These are phyloP conservation scores for Pyrenula aspistea DNA, from an alignment of 495 filamentous ascomycete genomes.

Conservation along the genomic window DNA sequence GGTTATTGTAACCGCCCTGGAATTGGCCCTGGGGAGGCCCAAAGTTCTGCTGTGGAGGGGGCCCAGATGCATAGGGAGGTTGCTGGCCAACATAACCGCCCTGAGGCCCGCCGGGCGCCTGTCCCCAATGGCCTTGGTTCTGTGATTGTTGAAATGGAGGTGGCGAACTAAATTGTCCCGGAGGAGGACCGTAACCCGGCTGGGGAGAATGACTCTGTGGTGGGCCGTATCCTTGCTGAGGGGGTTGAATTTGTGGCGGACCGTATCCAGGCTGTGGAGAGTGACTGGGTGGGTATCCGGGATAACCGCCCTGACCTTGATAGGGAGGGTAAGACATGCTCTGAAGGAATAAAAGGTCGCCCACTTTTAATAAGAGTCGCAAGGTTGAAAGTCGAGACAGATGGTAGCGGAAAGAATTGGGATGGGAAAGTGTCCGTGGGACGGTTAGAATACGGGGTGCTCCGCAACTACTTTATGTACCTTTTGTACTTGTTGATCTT, in stretches of 20 bases:
- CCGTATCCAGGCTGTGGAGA: not conserved
- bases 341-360: not conserved
- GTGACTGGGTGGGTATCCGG: not conserved
- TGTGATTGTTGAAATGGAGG: conserved; percentile 4
- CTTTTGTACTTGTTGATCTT: too few relatives aligned
- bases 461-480: too few relatives aligned
- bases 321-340: not conserved
- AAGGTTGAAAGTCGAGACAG: too few relatives aligned
- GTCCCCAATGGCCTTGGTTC: conserved; percentile 10
- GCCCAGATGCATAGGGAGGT: conserved; percentile 18
- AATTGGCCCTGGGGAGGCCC: conserved; percentile 11
- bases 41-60: conserved; percentile 23
- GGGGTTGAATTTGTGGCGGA: conserved; percentile 9
- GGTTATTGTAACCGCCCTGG: conserved; percentile 9
- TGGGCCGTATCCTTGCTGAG: conserved; percentile 13
- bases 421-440: too few relatives aligned
- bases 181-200: conserved; percentile 23
- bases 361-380: too few relatives aligned
- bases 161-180: conserved; percentile 15
- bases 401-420: too few relatives aligned
- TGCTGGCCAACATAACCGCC: conserved; percentile 25
- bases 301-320: not conserved
- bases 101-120: conserved; percentile 19
- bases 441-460: too few relatives aligned
- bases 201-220: conserved; percentile 16